Evolutionary conservation across 2,329 filamentous ascomycete species (phyloP), one percentile per base, ranked within the genome.

Genomic region (Penicillium sp.): DNA sequence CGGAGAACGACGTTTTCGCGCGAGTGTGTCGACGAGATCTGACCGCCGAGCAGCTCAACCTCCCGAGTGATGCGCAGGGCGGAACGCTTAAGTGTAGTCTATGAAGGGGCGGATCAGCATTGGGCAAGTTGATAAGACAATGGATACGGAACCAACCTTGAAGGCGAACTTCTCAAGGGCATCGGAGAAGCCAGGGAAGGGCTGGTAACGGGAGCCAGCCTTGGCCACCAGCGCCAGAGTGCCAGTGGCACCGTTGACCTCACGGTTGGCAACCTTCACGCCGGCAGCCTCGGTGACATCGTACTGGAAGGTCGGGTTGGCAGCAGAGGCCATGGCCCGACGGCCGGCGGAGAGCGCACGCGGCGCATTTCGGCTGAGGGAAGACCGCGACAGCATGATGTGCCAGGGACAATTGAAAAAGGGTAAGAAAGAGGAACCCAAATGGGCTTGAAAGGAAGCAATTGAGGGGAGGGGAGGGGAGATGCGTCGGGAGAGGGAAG

Each of bases 101-200:
- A 89, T 93, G 58, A 60, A 53, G 29, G 52, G 45, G 19, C 31
- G 35, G 31, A 26, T 46, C 8, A 46, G 29, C 46, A 42, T 23
- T 69, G 52, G 69, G 58, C 55, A 53, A 52, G 35, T 21, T 9
- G 11, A 31, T 45, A 35, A 25, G 13, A 35, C 59, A 67, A 74
- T 68, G 61, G 64, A 59, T 59, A 45, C 46, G 45, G 37, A 27
- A 72, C 79, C 69, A 77, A 92, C 95, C 91, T 96, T 96, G 87
- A 97, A 99, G 65, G 96, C 93, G 82, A 96, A 99, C 77, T 92
- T 90, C 82, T 95, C 90, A 66, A 99, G 85, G 58, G 90, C 93
- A 73, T 93, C 89, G 64, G 93, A 89, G 77, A 97, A 85, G 65
- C 95, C 95, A 62, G 95, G 95, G 67, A 90, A 84, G 63, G 91